Conservation (phyloP, 306 rosid species). For the Pterocarpus santalinus region DNA sequence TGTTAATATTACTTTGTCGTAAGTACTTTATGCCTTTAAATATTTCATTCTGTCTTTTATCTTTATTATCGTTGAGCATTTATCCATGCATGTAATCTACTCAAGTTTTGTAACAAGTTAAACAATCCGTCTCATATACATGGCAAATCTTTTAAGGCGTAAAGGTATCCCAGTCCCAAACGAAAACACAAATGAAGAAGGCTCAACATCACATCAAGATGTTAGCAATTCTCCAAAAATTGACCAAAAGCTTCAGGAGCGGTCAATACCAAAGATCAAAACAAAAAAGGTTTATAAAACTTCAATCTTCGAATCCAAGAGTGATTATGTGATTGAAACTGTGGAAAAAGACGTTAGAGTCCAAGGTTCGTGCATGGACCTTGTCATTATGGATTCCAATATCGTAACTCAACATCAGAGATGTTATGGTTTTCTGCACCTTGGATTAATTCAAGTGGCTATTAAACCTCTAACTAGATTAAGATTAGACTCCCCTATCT, state of each 20-base stretch:
- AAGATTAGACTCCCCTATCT: not conserved
- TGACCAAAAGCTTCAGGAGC: not conserved
- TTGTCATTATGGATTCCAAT: not conserved
- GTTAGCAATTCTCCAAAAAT: too few species aligned
- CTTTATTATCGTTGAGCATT: not conserved
- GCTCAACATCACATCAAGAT: not conserved
- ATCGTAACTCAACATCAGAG: not conserved
- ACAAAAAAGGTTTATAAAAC: not conserved
- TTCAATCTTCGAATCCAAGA: not conserved
- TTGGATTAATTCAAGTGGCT: constrained; percentile 33
- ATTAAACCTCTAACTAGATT: constrained; percentile 12
- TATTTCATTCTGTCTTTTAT: not conserved
- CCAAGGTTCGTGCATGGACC: not conserved
- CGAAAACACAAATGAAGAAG: not conserved
- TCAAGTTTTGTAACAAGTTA: not conserved
- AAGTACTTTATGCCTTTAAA: not conserved
- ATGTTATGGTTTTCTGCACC: not conserved
- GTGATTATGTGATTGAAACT: not conserved
- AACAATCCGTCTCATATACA: too few species aligned
- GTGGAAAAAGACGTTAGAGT: not conserved
- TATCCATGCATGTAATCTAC: not conserved
- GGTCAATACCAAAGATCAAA: not conserved
- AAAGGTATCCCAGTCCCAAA: too few species aligned
- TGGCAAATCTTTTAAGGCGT: too few species aligned
- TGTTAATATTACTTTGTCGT: not conserved